Percentiles rank a stretch among this genome's conserved stretches.
These are phyloP conservation scores for Coemansia biformis DNA, from an alignment of 192 early-diverging fungal genomes.

Conservation along the genomic window DNA sequence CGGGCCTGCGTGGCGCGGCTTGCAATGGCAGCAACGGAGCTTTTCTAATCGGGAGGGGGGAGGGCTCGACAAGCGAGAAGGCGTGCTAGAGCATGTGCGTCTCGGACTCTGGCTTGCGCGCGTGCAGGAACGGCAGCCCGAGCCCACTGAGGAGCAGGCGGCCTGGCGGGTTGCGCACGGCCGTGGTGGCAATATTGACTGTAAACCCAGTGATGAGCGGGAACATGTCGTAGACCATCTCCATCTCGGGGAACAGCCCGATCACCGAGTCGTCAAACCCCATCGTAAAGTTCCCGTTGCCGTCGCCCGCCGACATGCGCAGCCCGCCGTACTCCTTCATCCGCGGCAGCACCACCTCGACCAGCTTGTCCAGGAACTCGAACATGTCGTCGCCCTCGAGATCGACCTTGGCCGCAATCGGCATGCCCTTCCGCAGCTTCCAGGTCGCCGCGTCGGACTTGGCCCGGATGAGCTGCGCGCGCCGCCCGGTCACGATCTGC, in stretches of 20 bases:
- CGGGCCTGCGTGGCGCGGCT: too few species aligned
- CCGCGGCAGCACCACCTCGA: conserved; percentile 90
- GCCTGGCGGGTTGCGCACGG: conserved; percentile 67
- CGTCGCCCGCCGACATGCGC: conserved; percentile 66
- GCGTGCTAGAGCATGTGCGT: conserved; percentile 6
- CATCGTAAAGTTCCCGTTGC: conserved; percentile 76
- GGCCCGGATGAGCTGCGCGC: conserved; percentile 77
- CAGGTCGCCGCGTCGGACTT: conserved; percentile 70
- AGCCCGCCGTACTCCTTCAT: conserved; percentile 88
- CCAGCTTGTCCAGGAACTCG: conserved; percentile 89
- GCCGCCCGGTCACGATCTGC: conserved; percentile 77
- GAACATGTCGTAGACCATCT: conserved; percentile 90
- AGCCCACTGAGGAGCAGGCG: conserved; percentile 83
- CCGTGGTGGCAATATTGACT: conserved; percentile 80
- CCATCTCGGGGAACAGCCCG: conserved; percentile 95
- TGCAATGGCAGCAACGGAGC: too few species aligned
- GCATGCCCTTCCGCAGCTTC: conserved; percentile 90
- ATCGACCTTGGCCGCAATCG: conserved; percentile 76
- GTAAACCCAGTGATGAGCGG: conserved; percentile 84
- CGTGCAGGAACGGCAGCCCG: conserved; percentile 71
- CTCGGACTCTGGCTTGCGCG: conserved; percentile 39
- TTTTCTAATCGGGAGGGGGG: too few species aligned
- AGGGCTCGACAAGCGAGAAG: too few species aligned
- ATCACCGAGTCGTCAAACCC: conserved; percentile 78
- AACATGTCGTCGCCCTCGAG: conserved; percentile 83